These are phyloP conservation scores for Narthecium ossifragum DNA, from an alignment of 106 monocot species.

Conservation along the genomic window DNA sequence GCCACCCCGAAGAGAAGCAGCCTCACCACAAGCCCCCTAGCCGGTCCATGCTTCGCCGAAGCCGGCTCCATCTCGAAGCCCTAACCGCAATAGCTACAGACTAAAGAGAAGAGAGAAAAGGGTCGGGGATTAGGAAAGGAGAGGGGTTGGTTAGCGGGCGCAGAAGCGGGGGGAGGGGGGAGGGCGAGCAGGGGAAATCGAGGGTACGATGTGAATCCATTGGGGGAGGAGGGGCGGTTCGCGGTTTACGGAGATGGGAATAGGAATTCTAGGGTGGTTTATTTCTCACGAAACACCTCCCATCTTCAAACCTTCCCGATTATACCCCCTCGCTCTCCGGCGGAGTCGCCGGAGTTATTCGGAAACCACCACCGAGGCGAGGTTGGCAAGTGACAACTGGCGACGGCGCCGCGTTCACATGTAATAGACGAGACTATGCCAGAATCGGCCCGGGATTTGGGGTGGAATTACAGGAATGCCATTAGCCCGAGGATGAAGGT, in stretches of 20 bases:
- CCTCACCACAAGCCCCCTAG: neutral
- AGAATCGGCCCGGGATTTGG: too few relatives aligned
- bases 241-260: neutral
- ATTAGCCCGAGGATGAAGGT: too few relatives aligned
- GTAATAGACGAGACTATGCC: too few relatives aligned
- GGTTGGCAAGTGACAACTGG: too few relatives aligned
- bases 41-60: neutral
- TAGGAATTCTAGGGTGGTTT: neutral
- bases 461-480: too few relatives aligned
- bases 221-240: neutral
- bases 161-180: conserved; percentile 8
- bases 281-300: neutral
- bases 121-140: neutral
- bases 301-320: too few relatives aligned
- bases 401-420: too few relatives aligned
- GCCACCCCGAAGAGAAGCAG: conserved; percentile 18
- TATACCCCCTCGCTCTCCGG: too few relatives aligned
- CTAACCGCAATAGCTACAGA: neutral
- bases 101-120: neutral
- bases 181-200: conserved; percentile 1
- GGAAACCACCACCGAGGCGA: too few relatives aligned
- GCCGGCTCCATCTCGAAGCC: neutral
- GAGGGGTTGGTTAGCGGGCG: neutral
- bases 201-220: conserved; percentile 1
- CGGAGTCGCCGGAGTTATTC: too few relatives aligned